Conservation (phyloP, 495 filamentous ascomycete genomes). For the Monascus purpureus region DNA sequence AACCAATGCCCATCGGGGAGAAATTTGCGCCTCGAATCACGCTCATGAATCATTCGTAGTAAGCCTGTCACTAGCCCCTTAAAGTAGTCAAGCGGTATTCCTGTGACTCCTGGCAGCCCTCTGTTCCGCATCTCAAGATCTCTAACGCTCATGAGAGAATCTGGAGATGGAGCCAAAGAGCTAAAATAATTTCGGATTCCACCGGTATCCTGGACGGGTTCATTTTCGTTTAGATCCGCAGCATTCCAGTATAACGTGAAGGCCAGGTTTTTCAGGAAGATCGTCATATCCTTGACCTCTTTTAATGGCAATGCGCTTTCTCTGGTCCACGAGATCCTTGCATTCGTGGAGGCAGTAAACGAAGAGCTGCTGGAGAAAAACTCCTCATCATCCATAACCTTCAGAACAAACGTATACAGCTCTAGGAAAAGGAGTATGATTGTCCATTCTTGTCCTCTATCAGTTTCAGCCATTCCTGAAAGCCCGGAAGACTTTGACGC, state of each 20-base stretch:
- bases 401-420: slow-evolving; percentile 80
- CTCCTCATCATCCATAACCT: slow-evolving; percentile 82
- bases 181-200: slow-evolving; percentile 45
- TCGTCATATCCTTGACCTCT: slow-evolving; percentile 59
- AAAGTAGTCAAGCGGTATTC: slow-evolving; percentile 66
- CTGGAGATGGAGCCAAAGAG: slow-evolving; percentile 10
- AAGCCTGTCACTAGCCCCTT: slow-evolving; percentile 71
- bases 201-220: slow-evolving; percentile 28
- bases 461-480: slow-evolving; percentile 9
- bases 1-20: slow-evolving; percentile 77
- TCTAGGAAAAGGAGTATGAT: slow-evolving; percentile 85
- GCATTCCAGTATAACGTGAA: slow-evolving; percentile 84
- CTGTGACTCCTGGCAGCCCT: slow-evolving; percentile 43
- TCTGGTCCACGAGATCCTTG: slow-evolving; percentile 34
- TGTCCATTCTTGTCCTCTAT: slow-evolving; percentile 65
- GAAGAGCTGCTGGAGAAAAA: slow-evolving; percentile 32
- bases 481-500: slow-evolving; percentile 9
- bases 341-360: slow-evolving; percentile 19
- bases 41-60: slow-evolving; percentile 77
- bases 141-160: slow-evolving; percentile 12
- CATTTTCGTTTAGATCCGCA: slow-evolving; percentile 46
- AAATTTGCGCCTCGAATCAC: slow-evolving; percentile 83
- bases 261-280: slow-evolving; percentile 84
- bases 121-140: slow-evolving; percentile 25
- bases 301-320: slow-evolving; percentile 55